Conservation (phyloP, 371 early-diverging fungal genomes). For the Lichtheimia hyalospora region DNA sequence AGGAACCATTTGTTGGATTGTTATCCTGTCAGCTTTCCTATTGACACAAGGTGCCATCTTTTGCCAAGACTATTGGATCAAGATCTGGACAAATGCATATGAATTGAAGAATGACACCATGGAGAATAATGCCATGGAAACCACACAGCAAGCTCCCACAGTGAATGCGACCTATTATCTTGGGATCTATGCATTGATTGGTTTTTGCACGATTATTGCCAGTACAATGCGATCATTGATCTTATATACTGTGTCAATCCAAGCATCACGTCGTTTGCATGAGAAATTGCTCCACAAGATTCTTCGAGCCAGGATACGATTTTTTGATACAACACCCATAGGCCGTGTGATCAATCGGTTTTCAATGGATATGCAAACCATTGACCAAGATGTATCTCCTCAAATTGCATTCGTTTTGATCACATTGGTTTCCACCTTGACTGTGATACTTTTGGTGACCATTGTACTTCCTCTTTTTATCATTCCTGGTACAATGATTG, state of each 20-base stretch:
- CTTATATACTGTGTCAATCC: conserved; percentile 46
- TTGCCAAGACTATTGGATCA: conserved; percentile 64
- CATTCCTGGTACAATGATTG: conserved; percentile 51
- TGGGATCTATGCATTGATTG: conserved; percentile 53
- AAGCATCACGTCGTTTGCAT: conserved; percentile 56
- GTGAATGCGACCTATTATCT: conserved; percentile 49
- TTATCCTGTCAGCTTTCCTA: conserved; percentile 48
- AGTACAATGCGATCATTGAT: conserved; percentile 34
- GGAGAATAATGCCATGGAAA: no score
- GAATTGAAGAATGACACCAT: no score
- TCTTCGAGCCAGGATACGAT: conserved; percentile 70
- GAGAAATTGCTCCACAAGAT: conserved; percentile 60
- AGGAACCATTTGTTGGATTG: conserved; percentile 55
- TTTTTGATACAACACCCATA: conserved; percentile 85
- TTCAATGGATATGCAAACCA: conserved; percentile 71
- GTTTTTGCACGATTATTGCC: conserved; percentile 39
- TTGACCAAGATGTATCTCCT: conserved; percentile 60
- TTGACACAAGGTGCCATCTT: conserved; percentile 46
- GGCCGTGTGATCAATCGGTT: conserved; percentile 88
- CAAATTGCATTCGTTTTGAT: conserved; percentile 48
- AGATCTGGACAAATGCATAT: conserved; percentile 49
- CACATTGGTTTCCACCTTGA: conserved; percentile 44
- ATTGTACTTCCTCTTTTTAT: conserved; percentile 52
- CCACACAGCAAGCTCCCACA: no score
- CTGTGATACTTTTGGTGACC: conserved; percentile 44